phyloP scores from a whole-genome alignment of 2,329 filamentous ascomycete genomes.

The Polytolypa hystricis region DNA sequence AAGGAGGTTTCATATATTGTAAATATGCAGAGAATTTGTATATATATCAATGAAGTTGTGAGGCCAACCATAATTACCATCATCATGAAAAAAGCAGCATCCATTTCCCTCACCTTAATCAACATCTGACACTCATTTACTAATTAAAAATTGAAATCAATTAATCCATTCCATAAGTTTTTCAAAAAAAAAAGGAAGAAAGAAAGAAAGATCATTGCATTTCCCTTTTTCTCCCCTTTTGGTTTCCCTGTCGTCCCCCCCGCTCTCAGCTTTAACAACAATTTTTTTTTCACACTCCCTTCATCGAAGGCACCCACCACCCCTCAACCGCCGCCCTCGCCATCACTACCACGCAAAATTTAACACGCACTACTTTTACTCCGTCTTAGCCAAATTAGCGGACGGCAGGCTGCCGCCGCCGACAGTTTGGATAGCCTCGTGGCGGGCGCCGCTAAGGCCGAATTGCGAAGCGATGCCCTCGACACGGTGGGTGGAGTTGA shows the following conservation, averaged over 20 bases:
- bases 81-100: background rate
- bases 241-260: background rate
- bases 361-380: too few species aligned
- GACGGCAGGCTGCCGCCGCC: constrained; percentile 19
- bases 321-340: too few species aligned
- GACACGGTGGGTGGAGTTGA: constrained; percentile 74
- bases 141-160: background rate
- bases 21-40: background rate
- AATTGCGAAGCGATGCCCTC: constrained; percentile 62
- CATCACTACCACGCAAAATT: too few species aligned
- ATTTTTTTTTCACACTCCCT: too few species aligned
- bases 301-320: too few species aligned
- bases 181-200: background rate
- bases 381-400: constrained; percentile 1
- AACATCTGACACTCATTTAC: background rate
- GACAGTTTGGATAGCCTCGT: constrained; percentile 29
- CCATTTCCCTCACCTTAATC: background rate
- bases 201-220: background rate
- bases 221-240: background rate
- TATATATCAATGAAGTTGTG: too few species aligned
- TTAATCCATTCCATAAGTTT: too few species aligned
- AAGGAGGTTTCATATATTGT: too few species aligned
- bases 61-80: too few species aligned
- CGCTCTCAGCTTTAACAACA: background rate
- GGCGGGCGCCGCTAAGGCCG: constrained; percentile 55